phyloP scores from a whole-genome alignment of 2,329 filamentous ascomycete species.

The Trichophyton mentagrophytes region DNA sequence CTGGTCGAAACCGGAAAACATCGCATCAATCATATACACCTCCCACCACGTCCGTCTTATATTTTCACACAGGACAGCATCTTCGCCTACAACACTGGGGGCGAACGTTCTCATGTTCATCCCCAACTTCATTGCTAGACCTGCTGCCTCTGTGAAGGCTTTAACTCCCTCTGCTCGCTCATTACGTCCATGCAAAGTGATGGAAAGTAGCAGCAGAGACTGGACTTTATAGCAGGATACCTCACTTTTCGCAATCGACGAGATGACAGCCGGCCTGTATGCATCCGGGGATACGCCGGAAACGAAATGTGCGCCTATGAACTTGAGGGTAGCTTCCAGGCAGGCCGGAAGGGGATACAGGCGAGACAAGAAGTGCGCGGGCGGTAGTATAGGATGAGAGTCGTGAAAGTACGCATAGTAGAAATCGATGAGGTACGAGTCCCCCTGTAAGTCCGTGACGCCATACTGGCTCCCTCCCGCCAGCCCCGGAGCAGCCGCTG shows the following conservation, averaged over 20 bases:
- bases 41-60: constrained; percentile 89
- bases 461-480: constrained; percentile 16
- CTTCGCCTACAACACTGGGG: constrained; percentile 47
- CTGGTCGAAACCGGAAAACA: constrained; percentile 59
- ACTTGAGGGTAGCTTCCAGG: constrained; percentile 44
- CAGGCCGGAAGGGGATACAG: constrained; percentile 32
- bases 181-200: constrained; percentile 65
- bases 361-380: constrained; percentile 30
- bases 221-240: constrained; percentile 57
- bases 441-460: constrained; percentile 17
- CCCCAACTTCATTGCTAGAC: constrained; percentile 61
- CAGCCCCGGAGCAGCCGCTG: background rate
- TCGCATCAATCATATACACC: constrained; percentile 65
- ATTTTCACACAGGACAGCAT: constrained; percentile 63
- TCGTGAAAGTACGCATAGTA: constrained; percentile 46
- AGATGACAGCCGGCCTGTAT: constrained; percentile 28
- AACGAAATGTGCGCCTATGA: constrained; percentile 44
- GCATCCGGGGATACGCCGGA: constrained; percentile 33
- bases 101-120: constrained; percentile 61
- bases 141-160: constrained; percentile 54
- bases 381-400: constrained; percentile 45
- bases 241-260: constrained; percentile 23
- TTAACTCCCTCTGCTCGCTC: constrained; percentile 56
- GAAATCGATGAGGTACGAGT: constrained; percentile 37
- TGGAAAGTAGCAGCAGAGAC: constrained; percentile 61